Percentiles rank a stretch among this genome's conserved stretches.
These are phyloP conservation scores for Rosellinia necatrix DNA, from an alignment of 2,329 filamentous ascomycete genomes.

Conservation along the genomic window DNA sequence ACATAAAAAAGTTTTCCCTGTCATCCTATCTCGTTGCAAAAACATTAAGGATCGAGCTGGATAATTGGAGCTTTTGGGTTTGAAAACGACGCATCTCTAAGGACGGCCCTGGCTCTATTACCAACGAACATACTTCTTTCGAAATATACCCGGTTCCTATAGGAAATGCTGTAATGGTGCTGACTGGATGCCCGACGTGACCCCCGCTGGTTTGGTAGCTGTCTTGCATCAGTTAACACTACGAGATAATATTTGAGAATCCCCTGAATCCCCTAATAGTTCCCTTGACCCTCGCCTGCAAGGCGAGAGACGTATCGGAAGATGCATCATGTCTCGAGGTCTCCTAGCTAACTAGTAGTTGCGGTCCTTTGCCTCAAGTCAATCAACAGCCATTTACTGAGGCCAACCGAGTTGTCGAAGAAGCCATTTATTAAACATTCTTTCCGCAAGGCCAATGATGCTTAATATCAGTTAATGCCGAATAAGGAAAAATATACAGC, in stretches of 20 bases:
- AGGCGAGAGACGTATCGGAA: not conserved
- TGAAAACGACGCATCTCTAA: not conserved
- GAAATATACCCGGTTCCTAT: not conserved
- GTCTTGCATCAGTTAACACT: not conserved
- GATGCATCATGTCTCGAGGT: not conserved
- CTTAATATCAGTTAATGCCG: not conserved
- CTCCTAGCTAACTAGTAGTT: not conserved
- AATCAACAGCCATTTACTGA: conserved; percentile 2
- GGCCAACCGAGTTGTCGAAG: not conserved
- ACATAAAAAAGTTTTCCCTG: conserved; percentile 1
- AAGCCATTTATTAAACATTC: not conserved
- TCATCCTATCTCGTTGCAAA: not conserved
- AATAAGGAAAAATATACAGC: conserved; percentile 3
- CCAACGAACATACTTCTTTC: not conserved
- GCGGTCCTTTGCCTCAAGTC: not conserved
- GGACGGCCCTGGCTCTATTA: not conserved
- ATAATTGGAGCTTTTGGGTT: not conserved
- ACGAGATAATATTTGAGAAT: not conserved
- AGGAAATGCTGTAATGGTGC: not conserved
- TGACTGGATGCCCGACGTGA: not conserved
- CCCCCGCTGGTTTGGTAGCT: not conserved
- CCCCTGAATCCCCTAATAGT: not conserved
- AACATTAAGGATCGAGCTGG: not conserved
- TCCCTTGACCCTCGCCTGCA: not conserved
- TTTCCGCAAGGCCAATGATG: not conserved